Percentiles rank a stretch among this genome's conserved stretches.
Evolutionary conservation across 2,329 filamentous ascomycete genomes (phyloP).

Genomic region (Neoascochyta sp.): DNA sequence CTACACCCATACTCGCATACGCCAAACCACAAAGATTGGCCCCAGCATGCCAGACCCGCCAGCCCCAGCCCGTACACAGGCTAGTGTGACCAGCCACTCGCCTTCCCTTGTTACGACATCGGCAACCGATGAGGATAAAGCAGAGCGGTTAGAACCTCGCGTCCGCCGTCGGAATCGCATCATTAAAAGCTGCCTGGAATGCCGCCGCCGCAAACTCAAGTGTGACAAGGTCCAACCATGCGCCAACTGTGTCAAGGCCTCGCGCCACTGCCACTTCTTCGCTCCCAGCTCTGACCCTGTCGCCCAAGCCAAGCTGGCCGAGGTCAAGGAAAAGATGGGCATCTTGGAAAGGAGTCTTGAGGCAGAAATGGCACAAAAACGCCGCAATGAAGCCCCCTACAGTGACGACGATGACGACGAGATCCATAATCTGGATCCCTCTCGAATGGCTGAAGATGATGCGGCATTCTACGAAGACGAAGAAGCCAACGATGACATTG

Average conservation of each 20-base stretch:
- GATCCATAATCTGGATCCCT: conserved; percentile 58
- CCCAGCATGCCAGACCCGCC: too few species aligned
- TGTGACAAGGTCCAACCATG: conserved; percentile 73
- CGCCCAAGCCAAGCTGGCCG: conserved; percentile 65
- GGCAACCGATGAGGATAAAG: too few species aligned
- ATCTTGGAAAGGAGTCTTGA: conserved; percentile 67
- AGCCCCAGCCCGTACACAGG: too few species aligned
- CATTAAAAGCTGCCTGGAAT: conserved; percentile 40
- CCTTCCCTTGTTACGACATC: too few species aligned
- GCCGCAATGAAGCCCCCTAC: conserved; percentile 47
- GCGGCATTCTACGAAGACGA: conserved; percentile 63
- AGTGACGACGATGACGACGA: conserved; percentile 54
- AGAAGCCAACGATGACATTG: conserved; percentile 63
- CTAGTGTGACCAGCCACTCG: too few species aligned
- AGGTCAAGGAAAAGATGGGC: conserved; percentile 76
- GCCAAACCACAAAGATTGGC: conserved; percentile 2
- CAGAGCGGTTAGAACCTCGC: too few species aligned
- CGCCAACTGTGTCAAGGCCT: conserved; percentile 57
- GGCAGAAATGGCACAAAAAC: conserved; percentile 58
- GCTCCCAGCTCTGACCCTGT: conserved; percentile 65
- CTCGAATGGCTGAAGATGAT: conserved; percentile 61
- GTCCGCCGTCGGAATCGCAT: conserved; percentile 38
- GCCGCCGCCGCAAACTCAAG: conserved; percentile 69
- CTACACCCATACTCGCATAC: too few species aligned
- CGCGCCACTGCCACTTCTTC: conserved; percentile 59